These are phyloP conservation scores for Diaporthe sp. DNA, from an alignment of 2,329 filamentous ascomycete genomes.

Conservation along the genomic window DNA sequence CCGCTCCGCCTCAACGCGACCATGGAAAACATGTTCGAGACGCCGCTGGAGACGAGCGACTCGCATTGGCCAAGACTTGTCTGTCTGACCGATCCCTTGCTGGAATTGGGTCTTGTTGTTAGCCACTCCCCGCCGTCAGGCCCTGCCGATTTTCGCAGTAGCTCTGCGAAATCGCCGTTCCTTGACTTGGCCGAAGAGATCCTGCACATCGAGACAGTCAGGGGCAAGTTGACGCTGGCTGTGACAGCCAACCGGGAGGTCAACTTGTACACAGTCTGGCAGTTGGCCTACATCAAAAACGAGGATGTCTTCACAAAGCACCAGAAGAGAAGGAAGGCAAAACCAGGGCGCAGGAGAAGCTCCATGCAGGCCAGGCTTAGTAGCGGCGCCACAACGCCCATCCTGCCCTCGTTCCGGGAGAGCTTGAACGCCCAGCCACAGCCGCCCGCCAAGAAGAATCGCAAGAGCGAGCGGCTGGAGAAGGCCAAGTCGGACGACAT, in stretches of 20 bases:
- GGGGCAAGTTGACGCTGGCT: constrained; percentile 73
- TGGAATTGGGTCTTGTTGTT: constrained; percentile 87
- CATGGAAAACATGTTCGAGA: constrained; percentile 68
- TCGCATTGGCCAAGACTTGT: constrained; percentile 80
- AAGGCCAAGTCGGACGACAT: constrained; percentile 64
- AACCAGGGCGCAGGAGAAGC: constrained; percentile 65
- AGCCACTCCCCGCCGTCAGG: constrained; percentile 59
- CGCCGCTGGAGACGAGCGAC: constrained; percentile 61
- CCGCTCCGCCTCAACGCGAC: constrained; percentile 64
- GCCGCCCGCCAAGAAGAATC: constrained; percentile 62
- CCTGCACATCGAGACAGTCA: constrained; percentile 79
- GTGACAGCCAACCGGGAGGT: constrained; percentile 84
- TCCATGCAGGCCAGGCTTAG: constrained; percentile 75
- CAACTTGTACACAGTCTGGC: constrained; percentile 86
- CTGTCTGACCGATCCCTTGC: constrained; percentile 84
- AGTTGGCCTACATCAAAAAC: constrained; percentile 79
- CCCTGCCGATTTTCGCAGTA: constrained; percentile 51
- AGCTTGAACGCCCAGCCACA: constrained; percentile 71
- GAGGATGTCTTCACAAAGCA: constrained; percentile 66
- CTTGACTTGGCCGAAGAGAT: constrained; percentile 85
- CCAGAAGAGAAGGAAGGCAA: constrained; percentile 56
- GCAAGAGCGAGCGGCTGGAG: constrained; percentile 62
- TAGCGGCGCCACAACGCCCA: constrained; percentile 82
- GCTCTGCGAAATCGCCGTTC: constrained; percentile 59
- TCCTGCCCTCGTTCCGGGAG: constrained; percentile 74